Percentiles rank a stretch among this genome's conserved stretches.
These are phyloP conservation scores for Amoebophrya sp. DNA, from an alignment of 169 alveolate species.

Conservation along the genomic window DNA sequence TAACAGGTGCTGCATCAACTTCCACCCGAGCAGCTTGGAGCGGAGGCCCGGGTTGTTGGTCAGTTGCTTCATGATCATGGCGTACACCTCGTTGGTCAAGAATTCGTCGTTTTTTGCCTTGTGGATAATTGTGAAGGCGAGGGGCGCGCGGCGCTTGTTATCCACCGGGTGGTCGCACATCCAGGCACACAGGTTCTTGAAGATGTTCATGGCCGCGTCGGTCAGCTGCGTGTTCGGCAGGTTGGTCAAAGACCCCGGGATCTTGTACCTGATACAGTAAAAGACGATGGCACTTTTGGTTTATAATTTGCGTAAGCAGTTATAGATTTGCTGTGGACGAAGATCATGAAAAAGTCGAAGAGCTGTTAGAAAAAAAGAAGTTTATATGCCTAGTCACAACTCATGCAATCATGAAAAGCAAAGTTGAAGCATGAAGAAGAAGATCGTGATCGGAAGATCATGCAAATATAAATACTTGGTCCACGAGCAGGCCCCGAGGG, in stretches of 20 bases:
- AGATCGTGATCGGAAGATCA: too few relatives aligned
- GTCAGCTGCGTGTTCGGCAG: neutral
- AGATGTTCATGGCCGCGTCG: neutral
- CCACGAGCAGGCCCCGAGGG: conserved; percentile 1
- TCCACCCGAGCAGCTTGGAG: neutral
- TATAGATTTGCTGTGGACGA: too few relatives aligned
- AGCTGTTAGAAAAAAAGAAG: too few relatives aligned
- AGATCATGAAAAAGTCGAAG: too few relatives aligned
- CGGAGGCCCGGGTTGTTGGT: neutral
- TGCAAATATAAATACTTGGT: too few relatives aligned
- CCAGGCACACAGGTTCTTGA: neutral
- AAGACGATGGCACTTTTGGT: too few relatives aligned
- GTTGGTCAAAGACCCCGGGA: neutral
- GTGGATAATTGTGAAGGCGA: neutral
- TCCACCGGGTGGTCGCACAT: conserved; percentile 20
- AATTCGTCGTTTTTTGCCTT: neutral
- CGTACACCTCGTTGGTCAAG: conserved; percentile 1
- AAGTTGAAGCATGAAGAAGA: too few relatives aligned
- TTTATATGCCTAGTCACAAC: too few relatives aligned
- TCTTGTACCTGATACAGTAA: too few relatives aligned
- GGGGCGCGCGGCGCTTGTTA: neutral
- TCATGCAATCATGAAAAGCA: too few relatives aligned
- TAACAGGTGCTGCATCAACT: neutral
- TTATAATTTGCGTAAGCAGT: too few relatives aligned
- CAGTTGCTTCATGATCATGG: neutral